Conservation (phyloP, 495 filamentous ascomycete species). For the Penicillium paradoxum region DNA sequence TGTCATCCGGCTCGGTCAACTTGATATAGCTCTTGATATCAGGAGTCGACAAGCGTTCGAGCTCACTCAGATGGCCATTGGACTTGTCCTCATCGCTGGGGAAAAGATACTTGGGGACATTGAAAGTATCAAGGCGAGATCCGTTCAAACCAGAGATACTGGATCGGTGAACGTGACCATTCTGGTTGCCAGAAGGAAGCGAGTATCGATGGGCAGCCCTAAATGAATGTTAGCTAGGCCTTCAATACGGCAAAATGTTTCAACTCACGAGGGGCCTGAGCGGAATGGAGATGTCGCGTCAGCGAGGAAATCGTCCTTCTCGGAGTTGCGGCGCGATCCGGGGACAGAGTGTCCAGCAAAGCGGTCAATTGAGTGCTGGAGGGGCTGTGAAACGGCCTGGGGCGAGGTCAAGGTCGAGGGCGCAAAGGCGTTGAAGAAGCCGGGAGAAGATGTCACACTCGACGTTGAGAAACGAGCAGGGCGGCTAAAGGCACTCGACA, state of each 20-base stretch:
- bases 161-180: slow-evolving; percentile 50
- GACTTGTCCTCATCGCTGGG: slow-evolving; percentile 68
- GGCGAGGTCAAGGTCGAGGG: slow-evolving; percentile 68
- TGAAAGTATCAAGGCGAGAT: slow-evolving; percentile 59
- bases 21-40: slow-evolving; percentile 64
- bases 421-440: slow-evolving; percentile 66
- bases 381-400: slow-evolving; percentile 31
- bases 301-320: slow-evolving; percentile 41
- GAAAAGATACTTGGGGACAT: slow-evolving; percentile 79
- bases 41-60: slow-evolving; percentile 51
- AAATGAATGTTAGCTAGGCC: slow-evolving; percentile 39
- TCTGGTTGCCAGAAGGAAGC: slow-evolving; percentile 69
- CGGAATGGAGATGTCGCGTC: slow-evolving; percentile 34
- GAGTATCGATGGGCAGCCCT: slow-evolving; percentile 67
- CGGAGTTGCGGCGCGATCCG: slow-evolving; percentile 65
- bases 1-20: slow-evolving; percentile 71
- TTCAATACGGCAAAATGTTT: not conserved
- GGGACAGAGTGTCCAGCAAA: slow-evolving; percentile 75
- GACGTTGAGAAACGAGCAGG: slow-evolving; percentile 80
- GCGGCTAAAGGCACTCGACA: slow-evolving; percentile 67
- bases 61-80: slow-evolving; percentile 38
- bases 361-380: slow-evolving; percentile 36
- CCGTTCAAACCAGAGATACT: slow-evolving; percentile 41
- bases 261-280: slow-evolving; percentile 38
- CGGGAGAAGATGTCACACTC: slow-evolving; percentile 73